Percentiles rank a stretch among this genome's conserved stretches.
Conservation (phyloP, 768 basidiomycete species). For the Lactarius evosmus region DNA sequence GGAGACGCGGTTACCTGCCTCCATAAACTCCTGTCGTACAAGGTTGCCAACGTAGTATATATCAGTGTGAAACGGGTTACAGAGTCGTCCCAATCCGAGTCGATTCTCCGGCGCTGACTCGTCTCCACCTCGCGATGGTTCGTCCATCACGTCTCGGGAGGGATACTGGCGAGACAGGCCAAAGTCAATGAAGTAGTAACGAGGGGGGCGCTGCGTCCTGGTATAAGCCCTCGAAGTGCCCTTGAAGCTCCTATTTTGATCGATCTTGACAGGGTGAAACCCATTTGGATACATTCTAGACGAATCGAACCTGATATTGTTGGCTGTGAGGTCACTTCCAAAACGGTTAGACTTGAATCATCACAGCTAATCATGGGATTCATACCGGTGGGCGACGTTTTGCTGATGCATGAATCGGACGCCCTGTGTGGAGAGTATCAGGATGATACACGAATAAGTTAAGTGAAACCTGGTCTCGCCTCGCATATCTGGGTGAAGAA, state of each 20-base stretch:
- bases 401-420: constrained; percentile 31
- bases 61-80: constrained; percentile 38
- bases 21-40: constrained; percentile 33
- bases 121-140: constrained; percentile 42
- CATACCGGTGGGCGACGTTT: constrained; percentile 34
- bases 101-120: constrained; percentile 38
- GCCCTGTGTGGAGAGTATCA: constrained; percentile 24
- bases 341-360: background rate
- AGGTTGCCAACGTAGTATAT: constrained; percentile 38
- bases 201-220: constrained; percentile 31
- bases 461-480: constrained; percentile 24
- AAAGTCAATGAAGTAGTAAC: constrained; percentile 34
- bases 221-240: constrained; percentile 27
- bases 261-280: constrained; percentile 32
- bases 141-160: constrained; percentile 32
- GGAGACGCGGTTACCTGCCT: constrained; percentile 28
- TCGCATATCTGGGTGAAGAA: constrained; percentile 38
- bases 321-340: constrained; percentile 21
- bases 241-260: constrained; percentile 29
- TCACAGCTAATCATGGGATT: background rate
- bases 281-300: constrained; percentile 30
- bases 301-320: constrained; percentile 34
- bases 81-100: constrained; percentile 12
- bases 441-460: background rate
- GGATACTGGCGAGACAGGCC: constrained; percentile 32